Evolutionary conservation across 176 grass and related monocot species (phyloP).

Genomic region (Paspalum notatum): DNA sequence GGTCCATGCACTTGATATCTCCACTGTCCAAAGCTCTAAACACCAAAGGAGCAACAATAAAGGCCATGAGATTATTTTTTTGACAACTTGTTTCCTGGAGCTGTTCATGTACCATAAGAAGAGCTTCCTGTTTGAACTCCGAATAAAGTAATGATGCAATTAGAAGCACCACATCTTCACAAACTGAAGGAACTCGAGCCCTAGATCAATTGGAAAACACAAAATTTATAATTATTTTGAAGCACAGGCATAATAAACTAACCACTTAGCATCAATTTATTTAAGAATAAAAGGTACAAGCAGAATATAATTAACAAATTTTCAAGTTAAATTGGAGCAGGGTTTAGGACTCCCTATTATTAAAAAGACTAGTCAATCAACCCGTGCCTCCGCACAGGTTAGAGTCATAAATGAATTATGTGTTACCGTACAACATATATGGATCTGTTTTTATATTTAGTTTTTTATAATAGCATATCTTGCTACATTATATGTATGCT

Average conservation of each 20-base stretch:
- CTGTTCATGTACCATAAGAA: neutral
- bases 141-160: conserved; percentile 9
- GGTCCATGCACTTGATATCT: conserved; percentile 12
- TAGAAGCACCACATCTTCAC: conserved; percentile 7
- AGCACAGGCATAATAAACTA: neutral
- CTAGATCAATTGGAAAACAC: neutral
- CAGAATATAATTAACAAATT: neutral
- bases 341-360: neutral
- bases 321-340: neutral
- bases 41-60: neutral
- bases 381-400: too few relatives aligned
- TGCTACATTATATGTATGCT: too few relatives aligned
- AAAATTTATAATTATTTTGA: neutral
- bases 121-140: conserved; percentile 3
- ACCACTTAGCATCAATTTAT: neutral
- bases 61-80: conserved; percentile 2
- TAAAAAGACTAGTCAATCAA: too few relatives aligned
- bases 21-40: conserved; percentile 8
- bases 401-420: too few relatives aligned
- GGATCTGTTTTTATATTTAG: too few relatives aligned
- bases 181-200: neutral
- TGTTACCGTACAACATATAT: too few relatives aligned
- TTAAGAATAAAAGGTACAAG: neutral
- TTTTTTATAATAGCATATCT: too few relatives aligned
- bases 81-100: neutral